phyloP scores from a whole-genome alignment of 345 rosid species.

The Camelina sativa region DNA sequence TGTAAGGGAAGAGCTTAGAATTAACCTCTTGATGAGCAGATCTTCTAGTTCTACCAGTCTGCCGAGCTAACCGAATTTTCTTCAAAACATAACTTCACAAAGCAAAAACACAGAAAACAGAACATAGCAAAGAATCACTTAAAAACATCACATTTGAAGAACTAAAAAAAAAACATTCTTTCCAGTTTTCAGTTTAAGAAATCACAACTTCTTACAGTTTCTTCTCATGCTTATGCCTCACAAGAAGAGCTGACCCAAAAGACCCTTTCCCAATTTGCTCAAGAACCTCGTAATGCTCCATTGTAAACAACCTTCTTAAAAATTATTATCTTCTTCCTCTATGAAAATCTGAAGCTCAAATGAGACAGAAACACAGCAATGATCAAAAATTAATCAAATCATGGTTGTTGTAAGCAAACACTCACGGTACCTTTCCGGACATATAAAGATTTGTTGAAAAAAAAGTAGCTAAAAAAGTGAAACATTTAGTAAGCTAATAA shows the following conservation, averaged over 20 bases:
- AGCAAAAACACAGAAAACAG: slow-evolving; percentile 16
- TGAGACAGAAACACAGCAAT: neutral
- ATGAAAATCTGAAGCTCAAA: slow-evolving; percentile 25
- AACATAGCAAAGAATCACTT: slow-evolving; percentile 7
- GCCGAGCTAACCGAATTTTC: slow-evolving; percentile 93
- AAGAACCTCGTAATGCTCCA: slow-evolving; percentile 90
- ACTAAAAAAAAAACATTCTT: neutral
- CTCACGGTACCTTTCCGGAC: slow-evolving; percentile 40
- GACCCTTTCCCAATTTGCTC: slow-evolving; percentile 95
- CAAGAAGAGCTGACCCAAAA: slow-evolving; percentile 93
- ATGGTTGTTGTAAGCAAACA: slow-evolving; percentile 28
- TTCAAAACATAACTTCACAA: slow-evolving; percentile 82
- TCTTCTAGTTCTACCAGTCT: slow-evolving; percentile 93
- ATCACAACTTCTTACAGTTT: slow-evolving; percentile 62
- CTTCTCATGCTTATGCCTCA: slow-evolving; percentile 90
- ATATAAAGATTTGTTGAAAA: slow-evolving; percentile 25
- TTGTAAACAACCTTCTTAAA: slow-evolving; percentile 33
- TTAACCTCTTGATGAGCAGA: slow-evolving; percentile 99
- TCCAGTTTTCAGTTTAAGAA: neutral
- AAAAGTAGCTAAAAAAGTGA: slow-evolving; percentile 34
- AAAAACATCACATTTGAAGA: neutral
- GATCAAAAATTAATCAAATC: neutral
- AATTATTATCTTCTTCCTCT: slow-evolving; percentile 24
- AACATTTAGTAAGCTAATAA: slow-evolving; percentile 39
- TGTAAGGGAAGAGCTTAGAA: slow-evolving; percentile 7